Percentiles rank a stretch among this genome's conserved stretches.
phyloP scores from a whole-genome alignment of 371 early-diverging fungal species.

The Actinomucor elegans region DNA sequence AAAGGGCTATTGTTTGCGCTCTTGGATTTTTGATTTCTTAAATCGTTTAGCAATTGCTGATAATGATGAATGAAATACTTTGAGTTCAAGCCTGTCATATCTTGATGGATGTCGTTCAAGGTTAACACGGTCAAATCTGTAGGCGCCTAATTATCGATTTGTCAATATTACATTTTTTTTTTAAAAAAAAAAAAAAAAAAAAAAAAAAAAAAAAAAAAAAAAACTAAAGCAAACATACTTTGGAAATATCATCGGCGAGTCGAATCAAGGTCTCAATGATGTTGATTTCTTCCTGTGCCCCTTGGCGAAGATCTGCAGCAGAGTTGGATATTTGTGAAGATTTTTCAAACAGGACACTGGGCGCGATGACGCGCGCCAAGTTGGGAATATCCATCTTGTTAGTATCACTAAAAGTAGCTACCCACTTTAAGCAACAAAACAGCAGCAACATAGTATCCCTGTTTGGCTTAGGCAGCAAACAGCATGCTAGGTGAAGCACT shows the following conservation, averaged over 20 bases:
- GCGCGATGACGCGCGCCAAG: conserved; percentile 91
- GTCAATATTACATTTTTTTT: neutral
- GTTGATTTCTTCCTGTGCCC: conserved; percentile 62
- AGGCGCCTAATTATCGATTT: conserved; percentile 12
- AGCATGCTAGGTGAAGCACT: conserved; percentile 75
- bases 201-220: too few species aligned
- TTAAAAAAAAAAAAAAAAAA: too few species aligned
- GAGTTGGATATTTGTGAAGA: neutral
- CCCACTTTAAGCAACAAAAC: conserved; percentile 82
- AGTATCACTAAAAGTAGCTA: conserved; percentile 65
- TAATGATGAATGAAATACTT: conserved; percentile 17
- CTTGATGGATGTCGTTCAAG: conserved; percentile 12
- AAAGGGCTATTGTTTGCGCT: conserved; percentile 6
- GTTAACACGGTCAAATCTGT: conserved; percentile 13
- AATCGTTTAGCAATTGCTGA: conserved; percentile 4
- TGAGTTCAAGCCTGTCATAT: conserved; percentile 11
- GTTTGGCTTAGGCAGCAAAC: conserved; percentile 87
- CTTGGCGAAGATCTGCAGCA: conserved; percentile 45
- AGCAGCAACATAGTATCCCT: conserved; percentile 88
- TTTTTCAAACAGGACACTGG: conserved; percentile 75
- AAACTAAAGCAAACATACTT: conserved; percentile 30
- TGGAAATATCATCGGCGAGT: conserved; percentile 72
- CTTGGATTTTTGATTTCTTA: neutral
- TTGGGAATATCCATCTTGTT: conserved; percentile 91
- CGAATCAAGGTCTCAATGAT: conserved; percentile 74